Conservation (phyloP, 345 rosid species). For the Cardamine occulta region DNA sequence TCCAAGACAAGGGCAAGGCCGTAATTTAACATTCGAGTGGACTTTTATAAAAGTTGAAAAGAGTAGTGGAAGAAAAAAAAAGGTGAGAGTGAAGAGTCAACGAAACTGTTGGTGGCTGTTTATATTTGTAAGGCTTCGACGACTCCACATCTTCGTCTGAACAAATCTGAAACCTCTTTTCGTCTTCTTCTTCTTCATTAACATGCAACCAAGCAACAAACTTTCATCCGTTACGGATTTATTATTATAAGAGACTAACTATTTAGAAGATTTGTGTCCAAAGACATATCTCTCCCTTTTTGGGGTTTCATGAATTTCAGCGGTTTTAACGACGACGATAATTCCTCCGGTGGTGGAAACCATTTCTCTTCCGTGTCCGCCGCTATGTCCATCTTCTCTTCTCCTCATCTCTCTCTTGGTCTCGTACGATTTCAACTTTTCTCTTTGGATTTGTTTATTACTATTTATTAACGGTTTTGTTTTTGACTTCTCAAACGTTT, state of each 20-base stretch:
- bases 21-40: slow-evolving; percentile 21
- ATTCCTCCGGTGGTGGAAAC: slow-evolving; percentile 33
- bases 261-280: neutral
- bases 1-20: slow-evolving; percentile 26
- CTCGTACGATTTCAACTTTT: slow-evolving; percentile 35
- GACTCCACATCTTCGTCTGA: slow-evolving; percentile 59
- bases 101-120: slow-evolving; percentile 54
- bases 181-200: slow-evolving; percentile 26
- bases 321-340: slow-evolving; percentile 34
- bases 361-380: slow-evolving; percentile 1
- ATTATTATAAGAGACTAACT: neutral
- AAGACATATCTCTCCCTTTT: neutral
- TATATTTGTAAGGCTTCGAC: slow-evolving; percentile 72
- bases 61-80: neutral
- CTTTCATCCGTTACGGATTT: slow-evolving; percentile 10
- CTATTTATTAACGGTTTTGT: neutral
- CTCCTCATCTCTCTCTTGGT: slow-evolving; percentile 54
- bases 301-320: slow-evolving; percentile 43
- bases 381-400: slow-evolving; percentile 39
- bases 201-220: slow-evolving; percentile 26
- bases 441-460: neutral
- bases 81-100: slow-evolving; percentile 62
- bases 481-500: slow-evolving; percentile 2
- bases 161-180: slow-evolving; percentile 41
- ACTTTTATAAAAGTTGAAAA: slow-evolving; percentile 29